Conservation (phyloP, 1,139 yeast genomes). For the Keqinozyma sinolaborantium region DNA sequence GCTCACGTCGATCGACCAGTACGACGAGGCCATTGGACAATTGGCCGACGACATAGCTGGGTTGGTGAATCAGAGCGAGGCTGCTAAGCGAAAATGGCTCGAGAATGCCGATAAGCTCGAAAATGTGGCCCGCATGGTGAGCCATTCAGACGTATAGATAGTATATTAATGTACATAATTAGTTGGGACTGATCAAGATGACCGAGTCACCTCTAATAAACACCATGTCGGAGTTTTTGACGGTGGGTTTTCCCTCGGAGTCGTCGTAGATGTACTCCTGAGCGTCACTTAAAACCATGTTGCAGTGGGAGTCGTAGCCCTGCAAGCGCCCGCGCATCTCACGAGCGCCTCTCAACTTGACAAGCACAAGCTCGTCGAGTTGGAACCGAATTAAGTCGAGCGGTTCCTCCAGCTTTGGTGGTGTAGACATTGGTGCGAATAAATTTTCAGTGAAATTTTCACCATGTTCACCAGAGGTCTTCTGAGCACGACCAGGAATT, state of each 20-base stretch:
- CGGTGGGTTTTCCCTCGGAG: slow-evolving; percentile 39
- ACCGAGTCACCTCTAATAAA: slow-evolving; percentile 97
- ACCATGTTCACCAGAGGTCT: slow-evolving; percentile 13
- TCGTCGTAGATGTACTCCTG: slow-evolving; percentile 72
- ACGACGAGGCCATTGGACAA: slow-evolving; percentile 27
- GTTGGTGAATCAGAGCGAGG: slow-evolving; percentile 26
- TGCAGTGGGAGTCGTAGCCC: slow-evolving; percentile 95
- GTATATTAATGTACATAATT: slow-evolving; percentile 4
- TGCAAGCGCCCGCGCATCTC: slow-evolving; percentile 89
- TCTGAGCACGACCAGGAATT: slow-evolving; percentile 12
- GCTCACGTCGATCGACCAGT: slow-evolving; percentile 22
- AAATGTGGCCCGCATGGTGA: slow-evolving; percentile 15
- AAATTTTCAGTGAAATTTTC: slow-evolving; percentile 3
- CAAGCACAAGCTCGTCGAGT: slow-evolving; percentile 81
- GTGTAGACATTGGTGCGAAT: slow-evolving; percentile 26
- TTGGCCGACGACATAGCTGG: slow-evolving; percentile 23
- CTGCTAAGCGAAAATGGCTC: slow-evolving; percentile 33
- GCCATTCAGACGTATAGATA: background rate
- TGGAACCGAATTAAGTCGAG: slow-evolving; percentile 84
- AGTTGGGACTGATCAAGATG: slow-evolving; percentile 61
- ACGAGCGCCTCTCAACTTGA: slow-evolving; percentile 94
- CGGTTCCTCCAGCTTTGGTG: slow-evolving; percentile 53
- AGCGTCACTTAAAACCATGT: slow-evolving; percentile 92
- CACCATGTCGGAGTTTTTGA: slow-evolving; percentile 78
- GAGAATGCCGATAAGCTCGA: slow-evolving; percentile 31